phyloP scores from a whole-genome alignment of 2,329 filamentous ascomycete species.

The Coniochaeta ligniaria region DNA sequence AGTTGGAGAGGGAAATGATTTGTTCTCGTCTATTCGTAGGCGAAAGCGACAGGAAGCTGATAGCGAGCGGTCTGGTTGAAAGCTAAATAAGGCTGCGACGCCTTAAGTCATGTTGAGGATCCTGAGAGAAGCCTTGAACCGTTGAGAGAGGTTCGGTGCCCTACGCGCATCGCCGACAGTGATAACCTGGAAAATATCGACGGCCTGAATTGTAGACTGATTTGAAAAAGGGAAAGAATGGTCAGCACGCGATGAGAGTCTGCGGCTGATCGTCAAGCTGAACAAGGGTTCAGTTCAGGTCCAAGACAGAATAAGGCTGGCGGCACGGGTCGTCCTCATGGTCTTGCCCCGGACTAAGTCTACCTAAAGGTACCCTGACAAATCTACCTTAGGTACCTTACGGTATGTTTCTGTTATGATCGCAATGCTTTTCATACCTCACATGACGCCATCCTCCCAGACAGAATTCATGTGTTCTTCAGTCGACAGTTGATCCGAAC shows the following conservation, averaged over 20 bases:
- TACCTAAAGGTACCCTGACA: too few species aligned
- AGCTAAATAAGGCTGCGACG: neutral
- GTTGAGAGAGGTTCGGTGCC: neutral
- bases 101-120: neutral
- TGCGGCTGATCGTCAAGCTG: too few species aligned
- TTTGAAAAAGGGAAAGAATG: neutral
- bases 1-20: neutral
- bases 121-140: neutral
- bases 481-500: neutral
- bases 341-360: too few species aligned
- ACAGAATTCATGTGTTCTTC: too few species aligned
- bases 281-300: neutral
- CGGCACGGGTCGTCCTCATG: neutral
- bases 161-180: neutral
- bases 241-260: too few species aligned
- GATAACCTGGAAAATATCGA: neutral
- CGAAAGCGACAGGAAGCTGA: neutral
- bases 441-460: too few species aligned
- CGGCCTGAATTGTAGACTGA: neutral
- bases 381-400: too few species aligned
- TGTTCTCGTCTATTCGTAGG: neutral
- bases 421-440: neutral
- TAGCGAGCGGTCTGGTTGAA: neutral
- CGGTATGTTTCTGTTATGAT: too few species aligned
- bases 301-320: neutral